Percentiles rank a stretch among this genome's conserved stretches.
Conservation (phyloP, 2,329 filamentous ascomycete genomes). For the Aureobasidium sp. region DNA sequence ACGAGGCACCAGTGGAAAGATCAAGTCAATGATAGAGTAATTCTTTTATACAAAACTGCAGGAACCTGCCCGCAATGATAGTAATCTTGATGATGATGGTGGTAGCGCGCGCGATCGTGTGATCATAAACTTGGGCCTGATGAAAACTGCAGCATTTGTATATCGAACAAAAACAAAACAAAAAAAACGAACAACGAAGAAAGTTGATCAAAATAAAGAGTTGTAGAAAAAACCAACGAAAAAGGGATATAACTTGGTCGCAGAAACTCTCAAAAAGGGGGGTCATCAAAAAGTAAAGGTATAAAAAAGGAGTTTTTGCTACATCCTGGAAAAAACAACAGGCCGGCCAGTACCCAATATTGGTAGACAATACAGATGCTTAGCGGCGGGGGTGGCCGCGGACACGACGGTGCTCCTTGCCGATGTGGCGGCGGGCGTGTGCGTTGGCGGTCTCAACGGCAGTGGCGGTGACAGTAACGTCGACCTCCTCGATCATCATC, state of each 20-base stretch:
- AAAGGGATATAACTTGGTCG: background rate
- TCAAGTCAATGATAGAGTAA: background rate
- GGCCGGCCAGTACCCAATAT: background rate
- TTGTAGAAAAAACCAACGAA: background rate
- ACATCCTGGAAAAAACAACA: background rate
- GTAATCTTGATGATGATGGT: background rate
- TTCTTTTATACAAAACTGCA: conserved; percentile 10
- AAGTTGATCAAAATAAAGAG: background rate
- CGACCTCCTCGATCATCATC: conserved; percentile 35
- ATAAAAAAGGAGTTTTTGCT: background rate
- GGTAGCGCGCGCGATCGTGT: conserved; percentile 1
- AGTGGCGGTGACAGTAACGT: conserved; percentile 33
- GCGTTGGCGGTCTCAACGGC: conserved; percentile 16
- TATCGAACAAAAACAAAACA: background rate
- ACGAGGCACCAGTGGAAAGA: background rate
- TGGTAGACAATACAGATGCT: background rate
- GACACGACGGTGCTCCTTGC: conserved; percentile 21
- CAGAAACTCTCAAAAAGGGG: background rate
- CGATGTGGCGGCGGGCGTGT: conserved; percentile 21
- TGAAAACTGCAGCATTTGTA: conserved; percentile 3
- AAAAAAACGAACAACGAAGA: too few species aligned
- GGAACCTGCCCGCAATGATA: conserved; percentile 6
- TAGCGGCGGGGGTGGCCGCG: conserved; percentile 22
- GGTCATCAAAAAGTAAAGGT: background rate
- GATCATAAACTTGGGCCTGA: conserved; percentile 3